Base-by-base conservation (phyloP, 441 rosid genomes). In the Hypseocharis bilobata region DNA sequence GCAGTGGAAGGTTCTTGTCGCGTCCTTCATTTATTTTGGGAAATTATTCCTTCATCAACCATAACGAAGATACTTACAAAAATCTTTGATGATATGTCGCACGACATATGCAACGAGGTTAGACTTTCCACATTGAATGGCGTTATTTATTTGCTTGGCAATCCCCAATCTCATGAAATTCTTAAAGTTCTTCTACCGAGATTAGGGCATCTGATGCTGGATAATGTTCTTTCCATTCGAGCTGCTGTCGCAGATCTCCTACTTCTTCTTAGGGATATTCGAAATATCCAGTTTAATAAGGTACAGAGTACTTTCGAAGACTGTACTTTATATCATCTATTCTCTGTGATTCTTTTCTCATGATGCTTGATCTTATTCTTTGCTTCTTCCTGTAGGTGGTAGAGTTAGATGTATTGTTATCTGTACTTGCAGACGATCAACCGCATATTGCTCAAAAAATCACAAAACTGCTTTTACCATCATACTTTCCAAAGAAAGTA, bases 1-100 rank as follows among this genome's bases (percentile, higher is more conserved):
- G 93, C 97, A 44, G 99, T 93, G 59, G 97, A 93, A 81, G 99
- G 99, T 60, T 85, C 90, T 73, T 88, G 89, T 52, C 92, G 96
- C 64, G 70, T 88, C 72, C 90, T 93, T 66, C 82, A 79, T 85
- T 74, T 93, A 60, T 93, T 86, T 75, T 93, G 97, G 99, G 99
- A 93, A 83, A 80, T 91, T 65, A 82, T 88, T 27, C 95, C 96
- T 70, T 79, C 97, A 29, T 57, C 97, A 67, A 86, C 82, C 68
- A 88, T 93, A 77, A 83, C 97, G 17, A 93, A 87, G 79, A 71
- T 83, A 58, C 78, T 91, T 60, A 81, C 91, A 0, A 86, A 74
- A 71, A 36, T 85, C 65, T 76, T 84, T 51, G 81, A 88, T 78
- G 97, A 91, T 61, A 83, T 85, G 87, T 78, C 96, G 30, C 82